Conservation (phyloP, 2,329 filamentous ascomycete species). For the Cladosporium velox region DNA sequence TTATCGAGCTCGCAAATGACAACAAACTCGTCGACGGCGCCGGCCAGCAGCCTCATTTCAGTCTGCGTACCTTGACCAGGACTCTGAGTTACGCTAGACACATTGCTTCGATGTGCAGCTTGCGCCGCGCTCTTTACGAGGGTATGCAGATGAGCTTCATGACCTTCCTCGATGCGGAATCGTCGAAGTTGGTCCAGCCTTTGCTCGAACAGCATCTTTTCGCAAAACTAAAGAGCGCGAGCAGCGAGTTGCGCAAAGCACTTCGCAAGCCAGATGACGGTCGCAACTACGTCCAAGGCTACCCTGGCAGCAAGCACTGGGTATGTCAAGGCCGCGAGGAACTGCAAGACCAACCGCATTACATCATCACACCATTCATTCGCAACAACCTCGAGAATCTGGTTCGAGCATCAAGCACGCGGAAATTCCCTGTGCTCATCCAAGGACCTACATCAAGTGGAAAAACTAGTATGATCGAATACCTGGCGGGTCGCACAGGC, state of each 20-base stretch:
- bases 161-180: constrained; percentile 80
- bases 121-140: constrained; percentile 85
- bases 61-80: constrained; percentile 87
- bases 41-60: constrained; percentile 95
- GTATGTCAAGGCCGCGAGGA: constrained; percentile 71
- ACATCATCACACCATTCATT: constrained; percentile 95
- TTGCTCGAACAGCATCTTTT: constrained; percentile 81
- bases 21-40: constrained; percentile 91
- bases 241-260: constrained; percentile 73
- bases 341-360: constrained; percentile 75
- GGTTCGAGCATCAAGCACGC: constrained; percentile 87
- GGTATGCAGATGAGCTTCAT: constrained; percentile 98
- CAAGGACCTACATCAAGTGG: constrained; percentile 96
- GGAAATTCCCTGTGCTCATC: constrained; percentile 88
- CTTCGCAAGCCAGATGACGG: constrained; percentile 77
- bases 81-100: constrained; percentile 85
- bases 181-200: constrained; percentile 75
- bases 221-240: constrained; percentile 66
- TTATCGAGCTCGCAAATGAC: constrained; percentile 76
- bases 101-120: constrained; percentile 78
- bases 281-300: constrained; percentile 68
- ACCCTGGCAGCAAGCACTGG: constrained; percentile 57
- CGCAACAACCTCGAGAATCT: constrained; percentile 93
- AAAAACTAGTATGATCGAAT: constrained; percentile 99
- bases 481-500: constrained; percentile 91